A percentile compares a stretch with the other conserved stretches of the same genome.
Conservation (phyloP, 306 rosid genomes). For the Sicyos baderoa region DNA sequence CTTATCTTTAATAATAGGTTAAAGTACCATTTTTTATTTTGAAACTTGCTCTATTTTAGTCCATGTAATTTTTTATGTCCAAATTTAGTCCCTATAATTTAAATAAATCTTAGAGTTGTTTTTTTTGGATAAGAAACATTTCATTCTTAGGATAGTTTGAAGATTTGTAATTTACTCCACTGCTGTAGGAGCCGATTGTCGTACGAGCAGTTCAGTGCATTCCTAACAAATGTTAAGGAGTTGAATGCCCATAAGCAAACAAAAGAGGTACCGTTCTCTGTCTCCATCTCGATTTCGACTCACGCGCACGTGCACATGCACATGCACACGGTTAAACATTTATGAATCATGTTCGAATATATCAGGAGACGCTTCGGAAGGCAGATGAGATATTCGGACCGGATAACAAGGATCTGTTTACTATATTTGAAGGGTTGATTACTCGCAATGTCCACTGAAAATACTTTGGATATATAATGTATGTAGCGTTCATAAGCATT, state of each 20-base stretch:
- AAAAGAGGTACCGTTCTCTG: constrained; percentile 46
- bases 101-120: no score
- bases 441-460: constrained; percentile 58
- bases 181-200: constrained; percentile 78
- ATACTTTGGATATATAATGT: constrained; percentile 8
- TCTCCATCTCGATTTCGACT: background rate
- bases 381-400: constrained; percentile 88
- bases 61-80: background rate
- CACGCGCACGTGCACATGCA: background rate
- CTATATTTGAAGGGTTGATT: constrained; percentile 80
- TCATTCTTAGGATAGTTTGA: no score
- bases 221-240: constrained; percentile 85
- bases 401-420: constrained; percentile 75
- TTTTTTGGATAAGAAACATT: no score
- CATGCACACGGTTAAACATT: background rate
- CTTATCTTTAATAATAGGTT: background rate
- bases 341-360: constrained; percentile 3
- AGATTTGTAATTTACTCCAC: background rate
- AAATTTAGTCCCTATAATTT: background rate
- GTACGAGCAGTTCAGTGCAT: constrained; percentile 91
- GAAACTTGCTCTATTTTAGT: background rate
- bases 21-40: background rate
- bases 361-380: constrained; percentile 79
- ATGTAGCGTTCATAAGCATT: background rate
- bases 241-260: constrained; percentile 84